Conservation (phyloP, 2,329 filamentous ascomycete genomes). For the Botrytis tulipae region DNA sequence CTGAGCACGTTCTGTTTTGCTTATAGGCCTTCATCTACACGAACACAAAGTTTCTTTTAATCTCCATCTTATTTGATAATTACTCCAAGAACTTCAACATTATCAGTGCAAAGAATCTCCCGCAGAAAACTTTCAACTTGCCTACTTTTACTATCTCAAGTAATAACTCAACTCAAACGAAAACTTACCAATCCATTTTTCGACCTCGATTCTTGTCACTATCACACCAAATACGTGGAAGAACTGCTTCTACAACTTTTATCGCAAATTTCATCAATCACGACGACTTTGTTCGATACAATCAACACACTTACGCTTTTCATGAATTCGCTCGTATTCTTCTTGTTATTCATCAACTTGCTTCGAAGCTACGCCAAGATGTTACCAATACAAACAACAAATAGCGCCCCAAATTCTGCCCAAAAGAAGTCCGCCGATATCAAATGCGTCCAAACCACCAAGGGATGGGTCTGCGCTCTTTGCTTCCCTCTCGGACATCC, state of each 20-base stretch:
- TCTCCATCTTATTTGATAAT: too few species aligned
- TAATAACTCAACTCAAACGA: neutral
- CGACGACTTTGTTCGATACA: neutral
- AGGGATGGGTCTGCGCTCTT: conserved; percentile 18
- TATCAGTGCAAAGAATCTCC: neutral
- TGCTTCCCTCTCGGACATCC: conserved; percentile 9
- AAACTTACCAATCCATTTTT: neutral
- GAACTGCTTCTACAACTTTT: neutral
- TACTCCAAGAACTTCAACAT: neutral
- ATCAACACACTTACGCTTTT: neutral
- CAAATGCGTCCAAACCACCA: conserved; percentile 8
- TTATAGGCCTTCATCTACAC: neutral
- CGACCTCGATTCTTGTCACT: neutral
- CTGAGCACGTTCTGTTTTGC: neutral
- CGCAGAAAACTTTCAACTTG: neutral
- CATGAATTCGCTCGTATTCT: neutral
- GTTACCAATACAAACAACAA: neutral
- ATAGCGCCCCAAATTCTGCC: neutral
- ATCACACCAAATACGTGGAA: neutral
- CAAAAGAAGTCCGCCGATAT: neutral
- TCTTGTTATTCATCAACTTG: neutral
- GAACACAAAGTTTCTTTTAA: neutral
- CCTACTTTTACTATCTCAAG: neutral
- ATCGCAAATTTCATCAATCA: neutral
- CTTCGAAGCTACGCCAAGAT: neutral